A percentile compares a stretch with the other conserved stretches of the same genome.
Evolutionary conservation across 345 rosid species (phyloP).

Genomic region (Sonneratia caseolaris): DNA sequence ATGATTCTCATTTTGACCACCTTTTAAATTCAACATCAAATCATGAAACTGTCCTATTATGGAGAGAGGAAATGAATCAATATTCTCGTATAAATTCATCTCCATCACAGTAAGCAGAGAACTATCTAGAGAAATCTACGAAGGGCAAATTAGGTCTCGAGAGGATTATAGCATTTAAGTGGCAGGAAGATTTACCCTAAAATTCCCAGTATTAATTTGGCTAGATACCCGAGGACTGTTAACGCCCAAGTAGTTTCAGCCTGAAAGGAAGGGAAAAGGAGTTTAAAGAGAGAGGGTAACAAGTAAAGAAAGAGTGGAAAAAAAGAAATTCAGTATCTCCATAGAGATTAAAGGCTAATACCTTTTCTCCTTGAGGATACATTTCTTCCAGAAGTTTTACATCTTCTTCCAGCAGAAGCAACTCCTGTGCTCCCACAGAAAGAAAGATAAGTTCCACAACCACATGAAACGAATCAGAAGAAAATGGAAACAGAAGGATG

Average conservation of each 20-base stretch:
- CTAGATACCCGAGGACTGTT: conserved; percentile 92
- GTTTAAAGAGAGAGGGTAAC: conserved; percentile 1
- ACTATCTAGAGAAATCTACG: too few relatives aligned
- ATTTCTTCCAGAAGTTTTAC: conserved; percentile 91
- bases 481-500: not conserved
- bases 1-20: not conserved
- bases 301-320: not conserved
- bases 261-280: conserved; percentile 30
- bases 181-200: conserved; percentile 54
- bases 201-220: conserved; percentile 74
- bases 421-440: conserved; percentile 40
- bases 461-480: not conserved
- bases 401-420: conserved; percentile 93
- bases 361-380: conserved; percentile 99
- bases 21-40: not conserved
- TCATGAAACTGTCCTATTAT: not conserved
- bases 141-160: too few relatives aligned
- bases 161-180: not conserved
- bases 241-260: conserved; percentile 97
- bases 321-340: not conserved
- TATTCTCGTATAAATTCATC: not conserved
- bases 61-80: not conserved
- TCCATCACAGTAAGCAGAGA: not conserved
- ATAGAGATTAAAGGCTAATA: conserved; percentile 14
- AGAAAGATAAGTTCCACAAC: conserved; percentile 11